A percentile compares a stretch with the other conserved stretches of the same genome.
phyloP scores from a whole-genome alignment of 768 basidiomycete genomes.

The Mrakia frigida region DNA sequence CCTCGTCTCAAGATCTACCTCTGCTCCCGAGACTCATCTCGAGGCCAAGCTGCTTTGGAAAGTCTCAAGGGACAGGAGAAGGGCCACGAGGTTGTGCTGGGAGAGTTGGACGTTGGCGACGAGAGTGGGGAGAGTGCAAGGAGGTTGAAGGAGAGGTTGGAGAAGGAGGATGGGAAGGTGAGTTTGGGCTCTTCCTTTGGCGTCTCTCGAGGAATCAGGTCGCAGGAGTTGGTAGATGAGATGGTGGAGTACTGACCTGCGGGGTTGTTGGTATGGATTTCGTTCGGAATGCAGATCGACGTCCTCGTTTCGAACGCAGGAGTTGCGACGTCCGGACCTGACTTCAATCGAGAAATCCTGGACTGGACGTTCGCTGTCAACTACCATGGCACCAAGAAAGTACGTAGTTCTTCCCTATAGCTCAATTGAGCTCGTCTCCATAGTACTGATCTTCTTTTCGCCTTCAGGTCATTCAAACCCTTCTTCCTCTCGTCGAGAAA shows the following conservation, averaged over 20 bases:
- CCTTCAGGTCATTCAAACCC: slow-evolving; percentile 28
- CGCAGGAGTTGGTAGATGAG: no score
- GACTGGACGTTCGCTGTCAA: slow-evolving; percentile 34
- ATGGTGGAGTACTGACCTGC: no score
- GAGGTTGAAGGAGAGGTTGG: slow-evolving; percentile 23
- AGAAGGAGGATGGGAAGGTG: slow-evolving; percentile 26
- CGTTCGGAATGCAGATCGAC: slow-evolving; percentile 37
- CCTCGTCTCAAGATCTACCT: slow-evolving; percentile 34
- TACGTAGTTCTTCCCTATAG: not conserved
- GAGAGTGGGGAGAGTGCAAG: slow-evolving; percentile 22
- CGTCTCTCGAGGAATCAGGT: no score
- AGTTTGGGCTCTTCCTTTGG: not conserved
- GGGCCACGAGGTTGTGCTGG: slow-evolving; percentile 24
- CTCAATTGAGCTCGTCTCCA: not conserved
- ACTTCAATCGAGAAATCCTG: slow-evolving; percentile 34
- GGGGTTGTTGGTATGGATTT: no score
- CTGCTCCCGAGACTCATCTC: slow-evolving; percentile 24
- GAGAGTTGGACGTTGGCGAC: slow-evolving; percentile 34
- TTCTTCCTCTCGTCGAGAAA: slow-evolving; percentile 35
- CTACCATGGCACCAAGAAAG: slow-evolving; percentile 34
- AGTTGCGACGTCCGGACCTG: slow-evolving; percentile 21
- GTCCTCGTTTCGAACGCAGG: slow-evolving; percentile 36
- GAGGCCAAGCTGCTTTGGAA: slow-evolving; percentile 31
- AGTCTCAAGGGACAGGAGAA: slow-evolving; percentile 20
- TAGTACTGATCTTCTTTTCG: not conserved